phyloP scores from a whole-genome alignment of 2,329 filamentous ascomycete species.

The Arachnopeziza araneosa region DNA sequence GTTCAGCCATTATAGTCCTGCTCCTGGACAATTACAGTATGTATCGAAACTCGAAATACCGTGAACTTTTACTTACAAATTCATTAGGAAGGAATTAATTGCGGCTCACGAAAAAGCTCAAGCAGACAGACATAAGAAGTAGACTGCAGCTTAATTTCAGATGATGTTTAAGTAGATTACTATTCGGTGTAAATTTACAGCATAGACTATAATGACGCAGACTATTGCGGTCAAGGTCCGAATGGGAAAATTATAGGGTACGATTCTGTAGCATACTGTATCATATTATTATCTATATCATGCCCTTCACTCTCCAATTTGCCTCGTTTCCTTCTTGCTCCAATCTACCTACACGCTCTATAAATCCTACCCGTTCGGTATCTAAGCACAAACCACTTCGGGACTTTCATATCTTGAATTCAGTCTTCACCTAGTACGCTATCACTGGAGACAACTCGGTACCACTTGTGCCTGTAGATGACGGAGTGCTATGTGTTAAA shows the following conservation, averaged over 20 bases:
- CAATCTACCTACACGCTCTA: too few relatives aligned
- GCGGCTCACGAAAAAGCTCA: slow-evolving; percentile 63
- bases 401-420: too few relatives aligned
- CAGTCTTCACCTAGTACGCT: too few relatives aligned
- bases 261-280: not conserved
- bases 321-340: too few relatives aligned
- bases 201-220: not conserved
- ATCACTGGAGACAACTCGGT: too few relatives aligned
- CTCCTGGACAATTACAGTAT: slow-evolving; percentile 84
- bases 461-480: too few relatives aligned
- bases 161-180: slow-evolving; percentile 12
- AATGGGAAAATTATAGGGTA: not conserved
- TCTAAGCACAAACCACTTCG: too few relatives aligned
- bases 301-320: not conserved
- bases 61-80: not conserved
- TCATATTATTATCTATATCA: not conserved
- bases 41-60: slow-evolving; percentile 32
- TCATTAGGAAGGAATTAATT: slow-evolving; percentile 55
- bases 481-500: too few relatives aligned
- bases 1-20: slow-evolving; percentile 90
- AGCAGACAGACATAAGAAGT: slow-evolving; percentile 43
- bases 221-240: not conserved
- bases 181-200: not conserved
- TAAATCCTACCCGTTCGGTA: too few relatives aligned
- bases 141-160: slow-evolving; percentile 9